Percentiles rank a stretch among this genome's conserved stretches.
These are phyloP conservation scores for Huntiella abstrusa DNA, from an alignment of 2,329 filamentous ascomycete genomes.

Conservation along the genomic window DNA sequence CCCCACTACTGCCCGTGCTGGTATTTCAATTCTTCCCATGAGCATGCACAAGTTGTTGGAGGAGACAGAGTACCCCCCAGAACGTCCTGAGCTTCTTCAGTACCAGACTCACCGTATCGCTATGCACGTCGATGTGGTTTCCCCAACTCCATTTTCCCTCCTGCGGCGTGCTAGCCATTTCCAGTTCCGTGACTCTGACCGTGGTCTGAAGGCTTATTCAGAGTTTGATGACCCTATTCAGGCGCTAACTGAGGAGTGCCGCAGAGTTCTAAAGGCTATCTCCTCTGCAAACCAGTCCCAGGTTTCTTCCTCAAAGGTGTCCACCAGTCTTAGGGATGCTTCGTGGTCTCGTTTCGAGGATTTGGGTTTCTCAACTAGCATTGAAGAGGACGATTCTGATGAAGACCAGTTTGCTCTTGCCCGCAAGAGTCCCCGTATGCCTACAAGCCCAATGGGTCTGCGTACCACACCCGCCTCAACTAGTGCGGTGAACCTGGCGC, in stretches of 20 bases:
- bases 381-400: constrained; percentile 48
- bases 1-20: constrained; percentile 57
- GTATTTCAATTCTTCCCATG: constrained; percentile 71
- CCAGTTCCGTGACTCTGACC: constrained; percentile 79
- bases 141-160: constrained; percentile 80
- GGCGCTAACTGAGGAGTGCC: constrained; percentile 83
- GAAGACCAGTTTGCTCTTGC: constrained; percentile 35
- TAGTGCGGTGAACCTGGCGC: constrained; percentile 40
- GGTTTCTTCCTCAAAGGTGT: constrained; percentile 49
- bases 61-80: constrained; percentile 86
- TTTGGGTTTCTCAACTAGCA: constrained; percentile 63
- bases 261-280: constrained; percentile 73
- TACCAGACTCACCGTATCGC: constrained; percentile 72
- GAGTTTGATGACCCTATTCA: constrained; percentile 76
- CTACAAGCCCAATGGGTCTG: constrained; percentile 24
- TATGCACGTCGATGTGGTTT: constrained; percentile 93
- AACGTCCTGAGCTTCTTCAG: constrained; percentile 56
- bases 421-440: constrained; percentile 15
- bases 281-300: constrained; percentile 76
- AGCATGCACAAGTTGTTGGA: constrained; percentile 80
- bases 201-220: constrained; percentile 67
- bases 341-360: constrained; percentile 97
- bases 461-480: constrained; percentile 48
- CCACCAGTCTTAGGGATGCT: constrained; percentile 58
- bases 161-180: constrained; percentile 85